These are phyloP conservation scores for Lolium perenne DNA, from an alignment of 176 grass and related monocot species.

Conservation along the genomic window DNA sequence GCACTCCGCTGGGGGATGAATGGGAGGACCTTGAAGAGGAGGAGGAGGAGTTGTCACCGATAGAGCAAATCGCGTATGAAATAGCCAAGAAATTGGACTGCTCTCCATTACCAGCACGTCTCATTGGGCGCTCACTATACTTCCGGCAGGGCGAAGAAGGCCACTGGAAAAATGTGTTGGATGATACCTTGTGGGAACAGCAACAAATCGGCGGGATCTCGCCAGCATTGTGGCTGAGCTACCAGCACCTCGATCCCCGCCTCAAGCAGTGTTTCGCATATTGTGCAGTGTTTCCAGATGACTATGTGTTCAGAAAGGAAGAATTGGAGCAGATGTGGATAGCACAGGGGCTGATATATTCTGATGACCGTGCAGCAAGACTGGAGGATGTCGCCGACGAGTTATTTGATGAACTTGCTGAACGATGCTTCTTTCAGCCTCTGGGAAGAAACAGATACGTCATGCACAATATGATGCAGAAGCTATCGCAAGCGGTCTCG, in stretches of 20 bases:
- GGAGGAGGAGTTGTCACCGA: background rate
- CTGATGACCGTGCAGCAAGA: background rate
- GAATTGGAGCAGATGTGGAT: slow-evolving; percentile 48
- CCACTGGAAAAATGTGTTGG: slow-evolving; percentile 46
- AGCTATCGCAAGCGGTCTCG: slow-evolving; percentile 18
- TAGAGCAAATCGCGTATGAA: slow-evolving; percentile 23
- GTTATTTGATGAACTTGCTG: slow-evolving; percentile 44
- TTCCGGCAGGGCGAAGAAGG: slow-evolving; percentile 28
- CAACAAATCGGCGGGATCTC: background rate
- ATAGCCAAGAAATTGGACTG: slow-evolving; percentile 37
- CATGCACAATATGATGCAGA: slow-evolving; percentile 17
- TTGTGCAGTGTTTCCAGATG: slow-evolving; percentile 37
- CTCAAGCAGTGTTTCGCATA: slow-evolving; percentile 55
- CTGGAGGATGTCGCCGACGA: slow-evolving; percentile 26
- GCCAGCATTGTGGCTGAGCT: slow-evolving; percentile 48
- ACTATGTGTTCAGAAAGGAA: slow-evolving; percentile 46
- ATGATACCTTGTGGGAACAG: slow-evolving; percentile 37
- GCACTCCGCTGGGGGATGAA: slow-evolving; percentile 32
- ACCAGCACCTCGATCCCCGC: slow-evolving; percentile 49
- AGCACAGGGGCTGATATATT: slow-evolving; percentile 44
- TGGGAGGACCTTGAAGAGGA: slow-evolving; percentile 35
- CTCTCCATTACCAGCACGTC: slow-evolving; percentile 5
- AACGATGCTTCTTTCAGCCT: slow-evolving; percentile 44
- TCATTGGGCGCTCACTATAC: slow-evolving; percentile 17
- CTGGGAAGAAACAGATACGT: slow-evolving; percentile 17